These are phyloP conservation scores for Bonia amplexicaulis DNA, from an alignment of 176 grass and related monocot species.

Conservation along the genomic window DNA sequence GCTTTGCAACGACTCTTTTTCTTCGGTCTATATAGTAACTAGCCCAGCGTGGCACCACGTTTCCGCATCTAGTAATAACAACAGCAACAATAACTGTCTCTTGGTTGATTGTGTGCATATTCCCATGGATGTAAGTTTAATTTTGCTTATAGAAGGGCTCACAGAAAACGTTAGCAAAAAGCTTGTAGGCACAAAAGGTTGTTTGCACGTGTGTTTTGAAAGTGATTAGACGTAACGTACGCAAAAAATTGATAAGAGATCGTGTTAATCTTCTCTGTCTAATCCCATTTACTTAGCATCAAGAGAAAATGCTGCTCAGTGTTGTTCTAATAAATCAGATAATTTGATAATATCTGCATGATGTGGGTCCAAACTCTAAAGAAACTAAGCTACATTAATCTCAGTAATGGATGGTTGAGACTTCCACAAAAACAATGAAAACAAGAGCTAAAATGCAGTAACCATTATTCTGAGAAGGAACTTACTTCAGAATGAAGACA, in stretches of 20 bases:
- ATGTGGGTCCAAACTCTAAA: neutral
- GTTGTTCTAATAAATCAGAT: neutral
- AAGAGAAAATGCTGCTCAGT: neutral
- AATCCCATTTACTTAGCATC: neutral
- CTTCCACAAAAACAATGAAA: slow-evolving; percentile 19
- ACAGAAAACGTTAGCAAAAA: neutral
- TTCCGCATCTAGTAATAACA: no score
- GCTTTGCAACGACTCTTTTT: no score
- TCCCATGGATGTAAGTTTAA: neutral
- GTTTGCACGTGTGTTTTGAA: neutral
- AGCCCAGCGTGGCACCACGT: no score
- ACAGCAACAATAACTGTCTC: neutral
- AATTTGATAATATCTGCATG: neutral
- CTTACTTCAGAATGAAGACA: slow-evolving; percentile 35
- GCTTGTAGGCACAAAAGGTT: neutral
- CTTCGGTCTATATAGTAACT: no score
- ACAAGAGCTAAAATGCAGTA: neutral
- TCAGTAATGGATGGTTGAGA: neutral
- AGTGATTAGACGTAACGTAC: neutral
- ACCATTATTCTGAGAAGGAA: neutral
- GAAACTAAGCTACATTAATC: neutral
- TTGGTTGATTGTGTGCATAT: neutral
- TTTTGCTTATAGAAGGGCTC: neutral
- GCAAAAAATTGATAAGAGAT: neutral
- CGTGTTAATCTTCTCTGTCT: neutral